Base-by-base conservation (phyloP, 148 eudicot genomes). In the Polygonum maritimum region DNA sequence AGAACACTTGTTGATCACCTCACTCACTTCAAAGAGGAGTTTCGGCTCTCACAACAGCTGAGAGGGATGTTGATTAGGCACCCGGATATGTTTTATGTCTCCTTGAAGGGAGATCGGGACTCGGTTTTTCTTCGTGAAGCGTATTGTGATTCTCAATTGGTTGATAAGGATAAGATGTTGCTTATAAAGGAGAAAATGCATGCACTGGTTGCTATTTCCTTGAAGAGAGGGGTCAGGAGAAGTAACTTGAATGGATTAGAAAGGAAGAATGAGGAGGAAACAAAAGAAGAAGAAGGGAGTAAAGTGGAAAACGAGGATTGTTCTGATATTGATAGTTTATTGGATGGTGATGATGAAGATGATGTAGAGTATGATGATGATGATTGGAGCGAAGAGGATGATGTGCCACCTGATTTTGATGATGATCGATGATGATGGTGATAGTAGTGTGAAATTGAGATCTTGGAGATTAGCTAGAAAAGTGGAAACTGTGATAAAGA, bases 31-130 rank as follows among this genome's bases (percentile, higher is more conserved):
- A 74, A 98, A 33, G 99, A 96, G 18, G 99, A 96, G 81, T 96
- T 96, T 80, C 89, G 93, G 79, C 92, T 96, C 84, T 92, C 99
- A 74, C 99, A 96, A 83, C 98, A 92, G 85, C 78, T 96, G 19
- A 85, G 99, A 48, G 98, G 98, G 75, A 92, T 96, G 99, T 69
- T 96, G 83, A 89, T 96, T 71, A 89, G 99, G 84, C 99, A 96
- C 82, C 99, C 99, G 31, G 99, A 96, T 82, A 82, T 92, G 98
- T 96, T 96, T 78, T 96, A 96, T 48, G 91, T 96, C 48, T 96
- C 99, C 4, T 83, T 96, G 76, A 96, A 96, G 80, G 99, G 99
- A 65, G 93, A 88, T 14, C 83, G 99, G 72, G 98, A 96, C 81
- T 96, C 99, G 8, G 94, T 96, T 73, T 96, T 96, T 79, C 95